Conservation (phyloP, 2,329 filamentous ascomycete genomes). For the Fusarium algeriense region DNA sequence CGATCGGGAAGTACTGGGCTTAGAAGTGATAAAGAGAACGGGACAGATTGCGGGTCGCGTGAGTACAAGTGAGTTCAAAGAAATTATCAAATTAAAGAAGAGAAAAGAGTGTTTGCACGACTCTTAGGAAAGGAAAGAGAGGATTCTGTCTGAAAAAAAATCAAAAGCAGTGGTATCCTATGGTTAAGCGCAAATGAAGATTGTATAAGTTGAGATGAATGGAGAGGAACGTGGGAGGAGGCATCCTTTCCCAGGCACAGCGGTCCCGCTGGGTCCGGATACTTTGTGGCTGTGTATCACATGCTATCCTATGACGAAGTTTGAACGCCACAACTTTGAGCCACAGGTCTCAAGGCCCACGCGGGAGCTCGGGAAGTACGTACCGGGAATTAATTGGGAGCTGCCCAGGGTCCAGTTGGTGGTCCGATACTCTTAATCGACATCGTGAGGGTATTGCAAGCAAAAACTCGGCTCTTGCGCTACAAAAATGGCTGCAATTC, state of each 20-base stretch:
- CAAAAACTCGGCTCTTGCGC: constrained; percentile 34
- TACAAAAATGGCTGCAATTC: constrained; percentile 52
- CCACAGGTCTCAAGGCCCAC: constrained; percentile 17
- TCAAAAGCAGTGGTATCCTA: constrained; percentile 18
- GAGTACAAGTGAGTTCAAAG: constrained; percentile 14
- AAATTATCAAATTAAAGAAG: constrained; percentile 13
- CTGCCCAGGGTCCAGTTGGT: constrained; percentile 35
- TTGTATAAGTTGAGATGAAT: constrained; percentile 33
- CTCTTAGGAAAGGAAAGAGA: constrained; percentile 11
- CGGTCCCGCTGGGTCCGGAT: constrained; percentile 30
- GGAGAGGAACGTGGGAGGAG: constrained; percentile 34
- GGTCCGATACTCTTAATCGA: constrained; percentile 38
- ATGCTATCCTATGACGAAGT: constrained; percentile 34
- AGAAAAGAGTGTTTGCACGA: neutral
- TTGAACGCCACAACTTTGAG: constrained; percentile 2
- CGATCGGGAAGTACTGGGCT: constrained; percentile 11
- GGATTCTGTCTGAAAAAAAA: constrained; percentile 1
- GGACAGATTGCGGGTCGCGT: constrained; percentile 46
- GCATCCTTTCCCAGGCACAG: constrained; percentile 19
- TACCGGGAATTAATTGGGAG: constrained; percentile 28
- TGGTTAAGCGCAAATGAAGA: constrained; percentile 15
- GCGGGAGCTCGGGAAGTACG: constrained; percentile 28
- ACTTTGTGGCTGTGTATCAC: constrained; percentile 39
- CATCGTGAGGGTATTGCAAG: constrained; percentile 37
- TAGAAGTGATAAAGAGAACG: constrained; percentile 37